Evolutionary conservation across 1,284 basidiomycete species (phyloP).

Genomic region (Mycena citricolor): DNA sequence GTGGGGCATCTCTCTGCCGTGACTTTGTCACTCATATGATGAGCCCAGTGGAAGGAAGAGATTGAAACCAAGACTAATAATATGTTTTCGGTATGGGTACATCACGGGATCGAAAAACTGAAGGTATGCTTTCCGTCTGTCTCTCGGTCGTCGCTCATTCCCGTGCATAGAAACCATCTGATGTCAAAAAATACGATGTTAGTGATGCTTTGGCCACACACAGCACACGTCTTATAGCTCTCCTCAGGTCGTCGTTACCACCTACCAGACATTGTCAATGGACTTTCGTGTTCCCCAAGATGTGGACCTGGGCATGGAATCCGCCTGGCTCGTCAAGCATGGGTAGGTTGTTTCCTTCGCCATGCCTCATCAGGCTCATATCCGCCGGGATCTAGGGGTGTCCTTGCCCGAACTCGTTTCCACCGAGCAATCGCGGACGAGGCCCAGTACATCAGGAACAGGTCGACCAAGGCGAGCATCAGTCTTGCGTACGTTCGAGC

Average conservation of each 20-base stretch:
- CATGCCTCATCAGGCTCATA: too few relatives aligned
- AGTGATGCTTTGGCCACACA: constrained; percentile 24
- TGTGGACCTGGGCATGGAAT: constrained; percentile 44
- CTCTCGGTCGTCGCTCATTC: background rate
- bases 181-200: constrained; percentile 58
- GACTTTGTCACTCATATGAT: too few relatives aligned
- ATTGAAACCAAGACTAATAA: constrained; percentile 61
- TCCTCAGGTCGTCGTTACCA: constrained; percentile 61
- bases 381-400: constrained; percentile 47
- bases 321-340: constrained; percentile 45
- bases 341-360: constrained; percentile 39
- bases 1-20: too few relatives aligned
- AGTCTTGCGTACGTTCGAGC: constrained; percentile 56
- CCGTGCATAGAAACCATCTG: constrained; percentile 31
- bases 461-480: constrained; percentile 56
- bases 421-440: constrained; percentile 67
- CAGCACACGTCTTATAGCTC: too few relatives aligned
- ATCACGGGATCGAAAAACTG: constrained; percentile 67
- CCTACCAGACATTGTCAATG: constrained; percentile 60
- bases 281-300: constrained; percentile 54
- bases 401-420: constrained; percentile 55
- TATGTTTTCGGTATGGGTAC: constrained; percentile 62
- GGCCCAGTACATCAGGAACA: constrained; percentile 69
- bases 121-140: constrained; percentile 44
- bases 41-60: constrained; percentile 76